Conservation (phyloP, 1,284 basidiomycete genomes). For the Leccinum huronense region DNA sequence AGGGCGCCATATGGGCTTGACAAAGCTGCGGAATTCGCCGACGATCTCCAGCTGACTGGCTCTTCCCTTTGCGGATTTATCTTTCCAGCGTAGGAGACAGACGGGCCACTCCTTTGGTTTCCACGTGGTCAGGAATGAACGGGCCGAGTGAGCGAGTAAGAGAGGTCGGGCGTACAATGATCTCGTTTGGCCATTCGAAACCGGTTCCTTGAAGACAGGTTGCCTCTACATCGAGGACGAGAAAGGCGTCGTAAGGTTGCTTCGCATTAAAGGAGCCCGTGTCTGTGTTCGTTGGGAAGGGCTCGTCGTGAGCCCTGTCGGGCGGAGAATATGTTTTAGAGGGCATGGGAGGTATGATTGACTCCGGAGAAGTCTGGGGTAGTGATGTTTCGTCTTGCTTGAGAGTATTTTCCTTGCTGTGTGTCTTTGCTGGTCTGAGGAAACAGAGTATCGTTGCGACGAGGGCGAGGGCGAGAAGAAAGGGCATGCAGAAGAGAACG, state of each 20-base stretch:
- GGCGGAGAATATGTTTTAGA: conserved; percentile 17
- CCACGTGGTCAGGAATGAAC: conserved; percentile 6
- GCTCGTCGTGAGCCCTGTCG: conserved; percentile 10
- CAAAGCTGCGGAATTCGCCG: conserved; percentile 85
- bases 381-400: background rate
- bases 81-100: conserved; percentile 80
- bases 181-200: conserved; percentile 87
- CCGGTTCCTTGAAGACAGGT: conserved; percentile 71
- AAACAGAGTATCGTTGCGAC: conserved; percentile 2
- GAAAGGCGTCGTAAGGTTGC: conserved; percentile 68
- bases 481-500: conserved; percentile 13
- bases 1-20: conserved; percentile 86
- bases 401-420: background rate
- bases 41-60: conserved; percentile 63
- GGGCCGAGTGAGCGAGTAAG: conserved; percentile 10
- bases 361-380: background rate
- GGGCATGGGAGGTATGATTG: conserved; percentile 21
- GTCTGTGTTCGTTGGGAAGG: conserved; percentile 4
- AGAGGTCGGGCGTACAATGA: conserved; percentile 64
- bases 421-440: conserved; percentile 3
- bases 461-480: conserved; percentile 13
- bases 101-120: conserved; percentile 79
- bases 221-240: conserved; percentile 87
- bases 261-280: conserved; percentile 29
- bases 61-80: conserved; percentile 51